phyloP scores from a whole-genome alignment of 768 basidiomycete genomes.

The Daedaleopsis sinensis region DNA sequence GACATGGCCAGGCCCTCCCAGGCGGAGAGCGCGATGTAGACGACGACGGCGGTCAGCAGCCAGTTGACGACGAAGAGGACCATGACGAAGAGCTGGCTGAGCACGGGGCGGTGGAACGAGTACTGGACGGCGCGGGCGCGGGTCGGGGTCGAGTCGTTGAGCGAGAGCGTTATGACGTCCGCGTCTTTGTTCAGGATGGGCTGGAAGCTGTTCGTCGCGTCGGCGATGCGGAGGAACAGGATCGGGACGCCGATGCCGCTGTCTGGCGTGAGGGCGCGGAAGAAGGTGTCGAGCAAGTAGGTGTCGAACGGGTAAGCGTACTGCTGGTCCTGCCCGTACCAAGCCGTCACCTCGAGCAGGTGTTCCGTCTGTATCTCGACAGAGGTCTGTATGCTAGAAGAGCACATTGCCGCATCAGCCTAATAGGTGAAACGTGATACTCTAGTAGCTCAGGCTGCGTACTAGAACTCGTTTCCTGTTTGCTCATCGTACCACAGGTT shows the following conservation, averaged over 20 bases:
- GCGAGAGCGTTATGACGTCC: slow-evolving; percentile 4
- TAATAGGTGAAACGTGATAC: neutral
- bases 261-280: slow-evolving; percentile 9
- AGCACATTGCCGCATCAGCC: neutral
- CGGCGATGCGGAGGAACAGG: slow-evolving; percentile 16
- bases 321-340: slow-evolving; percentile 23
- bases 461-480: neutral
- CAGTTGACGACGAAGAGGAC: slow-evolving; percentile 24
- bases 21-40: slow-evolving; percentile 22
- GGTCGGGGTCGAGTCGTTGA: slow-evolving; percentile 1
- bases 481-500: neutral
- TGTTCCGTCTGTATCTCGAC: slow-evolving; percentile 21
- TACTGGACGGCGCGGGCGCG: slow-evolving; percentile 7
- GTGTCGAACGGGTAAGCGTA: slow-evolving; percentile 25
- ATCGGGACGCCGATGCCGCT: slow-evolving; percentile 16
- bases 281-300: slow-evolving; percentile 19
- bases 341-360: slow-evolving; percentile 18
- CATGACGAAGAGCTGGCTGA: slow-evolving; percentile 24
- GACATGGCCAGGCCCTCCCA: slow-evolving; percentile 15
- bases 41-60: slow-evolving; percentile 22
- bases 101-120: slow-evolving; percentile 5
- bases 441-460: neutral
- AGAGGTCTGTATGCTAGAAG: slow-evolving; percentile 16
- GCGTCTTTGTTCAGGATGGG: neutral
- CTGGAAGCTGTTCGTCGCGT: slow-evolving; percentile 20